A percentile compares a stretch with the other conserved stretches of the same genome.
phyloP scores from a whole-genome alignment of 129 eudicot species.

The Flaveria sonorensis region DNA sequence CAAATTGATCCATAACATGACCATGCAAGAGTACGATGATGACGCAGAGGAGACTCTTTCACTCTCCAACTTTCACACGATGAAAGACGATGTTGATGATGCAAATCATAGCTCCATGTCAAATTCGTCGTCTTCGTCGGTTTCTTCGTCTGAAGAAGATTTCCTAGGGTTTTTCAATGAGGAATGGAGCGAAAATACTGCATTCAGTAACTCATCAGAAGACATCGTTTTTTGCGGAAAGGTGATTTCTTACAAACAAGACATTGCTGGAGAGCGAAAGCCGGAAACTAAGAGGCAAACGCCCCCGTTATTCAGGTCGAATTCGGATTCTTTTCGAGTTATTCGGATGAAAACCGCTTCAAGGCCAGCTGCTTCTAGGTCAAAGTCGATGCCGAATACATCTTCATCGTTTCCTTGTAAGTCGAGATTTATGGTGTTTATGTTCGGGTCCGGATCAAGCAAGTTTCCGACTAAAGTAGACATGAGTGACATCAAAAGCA shows the following conservation, averaged over 20 bases:
- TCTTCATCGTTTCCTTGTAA: constrained; percentile 34
- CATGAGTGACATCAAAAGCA: constrained; percentile 49
- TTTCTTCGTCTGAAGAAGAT: constrained; percentile 34
- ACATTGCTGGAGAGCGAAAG: not conserved
- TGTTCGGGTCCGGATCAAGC: constrained; percentile 46
- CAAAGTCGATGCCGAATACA: constrained; percentile 37
- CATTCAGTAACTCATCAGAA: constrained; percentile 10
- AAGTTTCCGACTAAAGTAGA: constrained; percentile 41
- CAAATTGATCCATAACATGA: constrained; percentile 6
- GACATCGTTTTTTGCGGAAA: constrained; percentile 31
- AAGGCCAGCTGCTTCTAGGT: constrained; percentile 12
- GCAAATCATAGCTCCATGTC: constrained; percentile 4
- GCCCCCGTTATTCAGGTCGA: constrained; percentile 26
- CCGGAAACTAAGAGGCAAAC: constrained; percentile 10
- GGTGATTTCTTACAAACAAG: constrained; percentile 22
- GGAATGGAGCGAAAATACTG: constrained; percentile 20
- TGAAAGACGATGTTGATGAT: constrained; percentile 15
- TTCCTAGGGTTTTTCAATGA: constrained; percentile 34
- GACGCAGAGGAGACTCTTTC: constrained; percentile 36
- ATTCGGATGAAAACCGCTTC: constrained; percentile 24
- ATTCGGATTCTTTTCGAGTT: constrained; percentile 34
- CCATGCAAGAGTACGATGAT: constrained; percentile 31
- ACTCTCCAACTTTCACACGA: constrained; percentile 30
- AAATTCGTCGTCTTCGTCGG: constrained; percentile 15
- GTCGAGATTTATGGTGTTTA: constrained; percentile 45